Conservation (phyloP, 139 green algal species). For the Tetraselmis chui region DNA sequence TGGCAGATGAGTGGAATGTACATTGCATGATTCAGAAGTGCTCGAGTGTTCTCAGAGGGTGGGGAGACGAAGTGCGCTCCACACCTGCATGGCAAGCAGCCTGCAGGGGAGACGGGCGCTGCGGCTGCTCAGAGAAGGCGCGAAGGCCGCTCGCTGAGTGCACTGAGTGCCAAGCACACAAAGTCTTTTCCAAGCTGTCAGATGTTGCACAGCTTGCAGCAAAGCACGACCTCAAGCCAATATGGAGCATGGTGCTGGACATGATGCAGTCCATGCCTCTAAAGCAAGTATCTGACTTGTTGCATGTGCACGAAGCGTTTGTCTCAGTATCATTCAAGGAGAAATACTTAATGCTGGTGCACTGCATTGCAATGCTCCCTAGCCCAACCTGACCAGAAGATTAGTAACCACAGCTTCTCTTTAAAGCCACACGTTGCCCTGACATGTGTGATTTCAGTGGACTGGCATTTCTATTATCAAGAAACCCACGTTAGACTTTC, state of each 20-base stretch:
- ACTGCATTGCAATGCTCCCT: background rate
- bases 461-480: no score
- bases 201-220: background rate
- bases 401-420: no score
- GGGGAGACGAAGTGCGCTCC: background rate
- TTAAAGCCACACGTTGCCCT: no score
- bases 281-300: background rate
- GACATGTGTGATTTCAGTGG: no score
- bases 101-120: background rate
- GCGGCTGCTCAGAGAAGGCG: background rate
- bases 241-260: background rate
- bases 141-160: background rate
- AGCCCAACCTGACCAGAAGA: no score
- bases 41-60: background rate
- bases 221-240: background rate
- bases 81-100: background rate
- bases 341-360: background rate
- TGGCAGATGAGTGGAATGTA: background rate
- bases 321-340: background rate
- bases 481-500: no score
- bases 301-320: background rate
- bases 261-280: background rate
- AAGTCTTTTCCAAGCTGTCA: background rate
- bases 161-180: background rate
- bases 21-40: background rate